Percentiles rank a stretch among this genome's conserved stretches.
These are phyloP conservation scores for Neoascochyta sp. DNA, from an alignment of 2,329 filamentous ascomycete genomes.

Conservation along the genomic window DNA sequence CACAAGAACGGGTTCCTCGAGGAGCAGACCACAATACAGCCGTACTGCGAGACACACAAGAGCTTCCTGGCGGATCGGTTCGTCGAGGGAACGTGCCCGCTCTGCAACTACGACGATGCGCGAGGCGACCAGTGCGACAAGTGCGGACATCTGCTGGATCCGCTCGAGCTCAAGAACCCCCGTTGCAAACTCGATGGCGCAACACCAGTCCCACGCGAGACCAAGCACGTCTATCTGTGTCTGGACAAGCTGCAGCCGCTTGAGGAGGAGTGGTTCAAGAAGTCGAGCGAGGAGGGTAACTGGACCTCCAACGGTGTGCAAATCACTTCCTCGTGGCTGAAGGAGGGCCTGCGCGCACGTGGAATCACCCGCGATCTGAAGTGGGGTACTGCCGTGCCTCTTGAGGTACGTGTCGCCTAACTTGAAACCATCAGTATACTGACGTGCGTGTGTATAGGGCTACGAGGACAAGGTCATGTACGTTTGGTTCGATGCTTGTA, in stretches of 20 bases:
- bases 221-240: slow-evolving; percentile 86
- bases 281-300: slow-evolving; percentile 67
- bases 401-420: slow-evolving; percentile 32
- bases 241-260: slow-evolving; percentile 77
- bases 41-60: slow-evolving; percentile 73
- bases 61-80: slow-evolving; percentile 55
- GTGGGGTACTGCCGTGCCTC: slow-evolving; percentile 70
- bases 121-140: slow-evolving; percentile 55
- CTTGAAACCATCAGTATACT: slow-evolving; percentile 1
- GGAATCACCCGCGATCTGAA: slow-evolving; percentile 90
- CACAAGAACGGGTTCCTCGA: slow-evolving; percentile 83
- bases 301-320: slow-evolving; percentile 73
- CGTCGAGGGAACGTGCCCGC: slow-evolving; percentile 73
- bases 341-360: slow-evolving; percentile 77
- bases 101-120: slow-evolving; percentile 57
- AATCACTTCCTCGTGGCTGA: slow-evolving; percentile 78
- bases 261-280: slow-evolving; percentile 73
- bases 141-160: slow-evolving; percentile 47
- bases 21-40: slow-evolving; percentile 82
- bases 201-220: slow-evolving; percentile 72
- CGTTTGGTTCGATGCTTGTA: slow-evolving; percentile 89
- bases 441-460: slow-evolving; percentile 31
- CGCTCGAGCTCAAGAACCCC: slow-evolving; percentile 53
- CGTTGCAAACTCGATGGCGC: slow-evolving; percentile 88
- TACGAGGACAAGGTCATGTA: slow-evolving; percentile 82